These are phyloP conservation scores for Aspergillus avenaceus DNA, from an alignment of 495 filamentous ascomycete species.

Conservation along the genomic window DNA sequence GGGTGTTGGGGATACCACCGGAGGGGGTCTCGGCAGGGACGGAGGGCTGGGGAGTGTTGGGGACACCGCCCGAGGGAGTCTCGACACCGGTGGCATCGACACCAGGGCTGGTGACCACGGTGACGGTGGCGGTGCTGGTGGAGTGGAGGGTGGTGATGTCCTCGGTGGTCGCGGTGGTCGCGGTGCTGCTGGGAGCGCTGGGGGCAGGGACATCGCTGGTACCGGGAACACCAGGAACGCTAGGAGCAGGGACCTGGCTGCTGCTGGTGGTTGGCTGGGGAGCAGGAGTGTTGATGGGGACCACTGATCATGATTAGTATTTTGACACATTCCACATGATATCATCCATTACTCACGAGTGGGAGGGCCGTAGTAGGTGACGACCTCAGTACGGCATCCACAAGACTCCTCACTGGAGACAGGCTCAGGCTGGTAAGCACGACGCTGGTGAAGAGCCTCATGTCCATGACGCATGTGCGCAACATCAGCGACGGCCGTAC, in stretches of 20 bases:
- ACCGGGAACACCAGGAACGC: constrained; percentile 7
- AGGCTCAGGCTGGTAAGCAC: constrained; percentile 22
- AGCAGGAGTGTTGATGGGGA: constrained; percentile 23
- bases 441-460: constrained; percentile 53
- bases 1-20: constrained; percentile 13
- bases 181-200: constrained; percentile 6
- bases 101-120: constrained; percentile 20
- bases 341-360: constrained; percentile 45
- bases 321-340: not conserved
- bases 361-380: constrained; percentile 54
- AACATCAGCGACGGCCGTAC: constrained; percentile 54
- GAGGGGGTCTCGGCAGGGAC: constrained; percentile 26
- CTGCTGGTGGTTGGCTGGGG: constrained; percentile 13
- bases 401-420: constrained; percentile 41
- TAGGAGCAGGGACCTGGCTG: not conserved
- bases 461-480: constrained; percentile 58
- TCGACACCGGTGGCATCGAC: constrained; percentile 17
- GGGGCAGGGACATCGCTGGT: too few relatives aligned
- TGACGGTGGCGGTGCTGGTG: constrained; percentile 39
- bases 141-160: constrained; percentile 25
- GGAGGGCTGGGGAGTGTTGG: not conserved
- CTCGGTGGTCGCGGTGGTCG: constrained; percentile 25
- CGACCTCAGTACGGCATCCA: constrained; percentile 67
- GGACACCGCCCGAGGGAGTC: constrained; percentile 24
- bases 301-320: constrained; percentile 13